phyloP scores from a whole-genome alignment of 108 stramenopile species.

The Pseudonitzschia multistriata region DNA sequence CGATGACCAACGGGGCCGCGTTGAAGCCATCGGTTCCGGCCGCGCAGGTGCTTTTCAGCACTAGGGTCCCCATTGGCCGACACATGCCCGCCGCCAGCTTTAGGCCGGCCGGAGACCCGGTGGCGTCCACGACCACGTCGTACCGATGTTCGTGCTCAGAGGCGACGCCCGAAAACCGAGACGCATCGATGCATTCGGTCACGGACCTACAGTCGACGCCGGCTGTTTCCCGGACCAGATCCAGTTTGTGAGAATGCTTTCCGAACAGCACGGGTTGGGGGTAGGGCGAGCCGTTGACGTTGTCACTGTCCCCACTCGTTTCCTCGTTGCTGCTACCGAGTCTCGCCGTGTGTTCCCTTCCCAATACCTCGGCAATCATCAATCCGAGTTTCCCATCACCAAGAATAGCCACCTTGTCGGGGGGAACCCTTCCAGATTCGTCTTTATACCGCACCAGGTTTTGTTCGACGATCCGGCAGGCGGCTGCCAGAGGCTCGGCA shows the following conservation, averaged over 20 bases:
- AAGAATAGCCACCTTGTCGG: constrained; percentile 61
- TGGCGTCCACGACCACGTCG: constrained; percentile 81
- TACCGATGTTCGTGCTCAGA: constrained; percentile 35
- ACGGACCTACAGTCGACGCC: constrained; percentile 43
- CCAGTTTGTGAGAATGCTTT: constrained; percentile 64
- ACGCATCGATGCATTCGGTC: constrained; percentile 42
- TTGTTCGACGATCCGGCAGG: constrained; percentile 77
- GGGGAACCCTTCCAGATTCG: constrained; percentile 1
- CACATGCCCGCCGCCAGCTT: constrained; percentile 52
- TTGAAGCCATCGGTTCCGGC: constrained; percentile 54
- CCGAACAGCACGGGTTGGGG: constrained; percentile 62
- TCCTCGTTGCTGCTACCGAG: neutral
- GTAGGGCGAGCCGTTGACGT: too few relatives aligned
- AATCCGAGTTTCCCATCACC: constrained; percentile 81
- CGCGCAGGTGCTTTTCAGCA: constrained; percentile 73
- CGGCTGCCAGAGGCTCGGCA: constrained; percentile 78
- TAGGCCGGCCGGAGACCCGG: constrained; percentile 68
- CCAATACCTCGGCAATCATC: constrained; percentile 74
- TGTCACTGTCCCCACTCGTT: neutral
- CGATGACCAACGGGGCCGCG: constrained; percentile 77
- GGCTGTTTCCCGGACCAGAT: constrained; percentile 46
- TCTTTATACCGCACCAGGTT: constrained; percentile 36
- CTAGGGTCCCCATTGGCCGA: constrained; percentile 69
- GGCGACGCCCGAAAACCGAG: constrained; percentile 37
- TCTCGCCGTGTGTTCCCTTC: constrained; percentile 45